Evolutionary conservation across 257 asterid genomes (phyloP).

Genomic region (Mentha longifolia): DNA sequence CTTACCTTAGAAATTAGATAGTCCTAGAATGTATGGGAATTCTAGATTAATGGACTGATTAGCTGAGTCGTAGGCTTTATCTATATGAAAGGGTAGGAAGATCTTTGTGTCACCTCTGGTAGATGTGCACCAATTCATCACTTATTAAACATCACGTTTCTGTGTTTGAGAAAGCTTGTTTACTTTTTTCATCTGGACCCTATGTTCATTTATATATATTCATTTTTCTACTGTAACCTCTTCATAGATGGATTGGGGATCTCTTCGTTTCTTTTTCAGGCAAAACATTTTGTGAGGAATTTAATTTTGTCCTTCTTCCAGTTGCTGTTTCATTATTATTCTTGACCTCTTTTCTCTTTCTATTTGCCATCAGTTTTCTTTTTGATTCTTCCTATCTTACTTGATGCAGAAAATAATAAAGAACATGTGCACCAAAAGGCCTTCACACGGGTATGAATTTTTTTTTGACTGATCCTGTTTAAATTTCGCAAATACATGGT

Average conservation of each 20-base stretch:
- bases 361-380: not conserved
- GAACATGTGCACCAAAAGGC: conserved; percentile 47
- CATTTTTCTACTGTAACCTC: not conserved
- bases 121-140: conserved; percentile 1
- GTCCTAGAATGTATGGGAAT: conserved; percentile 7
- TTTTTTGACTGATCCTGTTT: conserved; percentile 24
- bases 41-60: conserved; percentile 1
- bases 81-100: not conserved
- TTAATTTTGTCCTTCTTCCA: conserved; percentile 16
- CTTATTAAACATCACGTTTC: not conserved
- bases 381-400: conserved; percentile 24
- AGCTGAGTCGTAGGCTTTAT: not conserved
- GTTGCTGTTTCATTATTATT: conserved; percentile 6
- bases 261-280: not conserved
- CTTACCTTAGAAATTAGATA: conserved; percentile 12
- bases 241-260: conserved; percentile 6
- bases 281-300: not conserved
- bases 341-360: conserved; percentile 11
- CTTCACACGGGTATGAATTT: conserved; percentile 60
- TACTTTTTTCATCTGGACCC: conserved; percentile 2
- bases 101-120: not conserved
- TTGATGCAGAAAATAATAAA: conserved; percentile 57
- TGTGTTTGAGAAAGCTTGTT: not conserved
- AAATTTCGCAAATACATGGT: conserved; percentile 11
- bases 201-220: not conserved